Percentiles rank a stretch among this genome's conserved stretches.
phyloP scores from a whole-genome alignment of 2,329 filamentous ascomycete genomes.

The Talaromyces atroroseus region DNA sequence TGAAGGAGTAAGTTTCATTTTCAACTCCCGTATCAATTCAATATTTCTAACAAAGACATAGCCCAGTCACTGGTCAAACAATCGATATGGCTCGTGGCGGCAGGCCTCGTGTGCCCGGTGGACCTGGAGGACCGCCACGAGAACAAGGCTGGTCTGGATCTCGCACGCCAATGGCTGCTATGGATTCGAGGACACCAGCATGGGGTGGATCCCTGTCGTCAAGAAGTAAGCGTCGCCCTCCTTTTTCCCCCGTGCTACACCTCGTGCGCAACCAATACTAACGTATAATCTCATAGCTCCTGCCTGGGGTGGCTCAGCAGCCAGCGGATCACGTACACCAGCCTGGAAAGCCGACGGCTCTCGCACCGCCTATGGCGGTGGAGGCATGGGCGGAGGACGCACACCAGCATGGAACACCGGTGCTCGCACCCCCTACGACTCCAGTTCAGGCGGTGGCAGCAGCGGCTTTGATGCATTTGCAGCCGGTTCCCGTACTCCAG shows the following conservation, averaged over 20 bases:
- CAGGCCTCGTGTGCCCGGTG: constrained; percentile 40
- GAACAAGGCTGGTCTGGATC: constrained; percentile 57
- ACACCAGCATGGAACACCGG: constrained; percentile 76
- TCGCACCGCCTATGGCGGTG: constrained; percentile 58
- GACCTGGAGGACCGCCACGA: constrained; percentile 38
- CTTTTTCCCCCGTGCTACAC: not conserved
- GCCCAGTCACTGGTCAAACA: constrained; percentile 64
- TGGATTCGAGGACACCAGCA: constrained; percentile 65
- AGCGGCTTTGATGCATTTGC: constrained; percentile 65
- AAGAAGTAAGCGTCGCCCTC: constrained; percentile 52
- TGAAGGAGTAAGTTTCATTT: constrained; percentile 64
- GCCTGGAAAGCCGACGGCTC: constrained; percentile 55
- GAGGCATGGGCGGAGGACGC: constrained; percentile 60
- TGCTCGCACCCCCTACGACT: constrained; percentile 64
- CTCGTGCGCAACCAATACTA: constrained; percentile 12
- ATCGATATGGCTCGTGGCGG: constrained; percentile 62
- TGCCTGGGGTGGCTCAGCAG: constrained; percentile 32
- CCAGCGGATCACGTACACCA: constrained; percentile 46
- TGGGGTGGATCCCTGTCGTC: constrained; percentile 57
- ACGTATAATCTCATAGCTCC: constrained; percentile 29
- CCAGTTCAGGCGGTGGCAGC: constrained; percentile 43
- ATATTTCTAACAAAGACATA: constrained; percentile 19
- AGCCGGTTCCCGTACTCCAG: constrained; percentile 70
- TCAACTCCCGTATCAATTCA: not conserved
- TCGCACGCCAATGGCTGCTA: constrained; percentile 61